phyloP scores from a whole-genome alignment of 495 filamentous ascomycete species.

The Cudoniella acicularis region DNA sequence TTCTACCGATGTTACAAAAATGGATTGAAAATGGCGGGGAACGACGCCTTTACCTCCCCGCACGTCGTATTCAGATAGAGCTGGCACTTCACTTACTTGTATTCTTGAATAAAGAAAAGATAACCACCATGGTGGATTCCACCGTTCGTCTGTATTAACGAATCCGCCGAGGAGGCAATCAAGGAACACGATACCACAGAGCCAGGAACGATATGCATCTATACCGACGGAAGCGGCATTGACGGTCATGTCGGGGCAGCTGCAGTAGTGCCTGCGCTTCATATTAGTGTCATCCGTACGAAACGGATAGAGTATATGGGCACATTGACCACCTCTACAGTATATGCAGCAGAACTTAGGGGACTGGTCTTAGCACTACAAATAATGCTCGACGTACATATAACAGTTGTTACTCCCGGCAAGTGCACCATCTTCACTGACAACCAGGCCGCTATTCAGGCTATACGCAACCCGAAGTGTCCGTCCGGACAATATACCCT shows the following conservation, averaged over 20 bases:
- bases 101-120: too few species aligned
- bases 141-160: slow-evolving; percentile 19
- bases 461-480: slow-evolving; percentile 12
- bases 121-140: slow-evolving; percentile 24
- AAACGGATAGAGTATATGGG: slow-evolving; percentile 21
- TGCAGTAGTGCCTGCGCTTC: slow-evolving; percentile 6
- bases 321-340: slow-evolving; percentile 18
- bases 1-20: too few species aligned
- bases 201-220: slow-evolving; percentile 17
- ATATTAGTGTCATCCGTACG: slow-evolving; percentile 6
- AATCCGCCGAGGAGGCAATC: slow-evolving; percentile 21
- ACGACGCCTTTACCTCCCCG: too few species aligned
- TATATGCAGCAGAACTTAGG: slow-evolving; percentile 23
- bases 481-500: slow-evolving; percentile 19
- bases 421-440: slow-evolving; percentile 19
- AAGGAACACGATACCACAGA: slow-evolving; percentile 22
- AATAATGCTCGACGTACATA: slow-evolving; percentile 15
- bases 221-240: slow-evolving; percentile 25
- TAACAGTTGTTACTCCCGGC: slow-evolving; percentile 3
- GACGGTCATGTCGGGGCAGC: slow-evolving; percentile 20
- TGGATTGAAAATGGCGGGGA: too few species aligned
- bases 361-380: slow-evolving; percentile 19
- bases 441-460: slow-evolving; percentile 19
- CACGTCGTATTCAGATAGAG: too few species aligned
- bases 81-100: too few species aligned